Base-by-base conservation (phyloP, 345 rosid genomes). In the Linum usitatissimum region DNA sequence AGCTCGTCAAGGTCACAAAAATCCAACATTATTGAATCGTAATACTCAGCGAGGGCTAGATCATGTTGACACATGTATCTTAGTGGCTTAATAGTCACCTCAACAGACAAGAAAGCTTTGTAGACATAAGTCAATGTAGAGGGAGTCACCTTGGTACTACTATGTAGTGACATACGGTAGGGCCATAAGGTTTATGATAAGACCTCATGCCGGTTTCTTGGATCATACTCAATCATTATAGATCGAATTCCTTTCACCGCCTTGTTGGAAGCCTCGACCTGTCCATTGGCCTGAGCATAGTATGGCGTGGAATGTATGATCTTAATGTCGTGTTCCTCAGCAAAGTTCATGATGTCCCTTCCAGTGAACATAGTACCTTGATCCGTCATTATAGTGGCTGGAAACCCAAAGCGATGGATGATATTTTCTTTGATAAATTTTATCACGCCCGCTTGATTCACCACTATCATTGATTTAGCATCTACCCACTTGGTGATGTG, bases 211-310 rank as follows among this genome's bases (percentile, higher is more conserved):
- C n/a, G n/a, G n/a, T n/a, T n/a, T n/a, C n/a, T n/a, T n/a, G n/a
- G n/a, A n/a, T n/a, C n/a, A n/a, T n/a, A n/a, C n/a, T n/a, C n/a
- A n/a, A n/a, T n/a, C n/a, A n/a, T n/a, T n/a, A n/a, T n/a, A n/a
- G n/a, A n/a, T n/a, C n/a, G n/a, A n/a, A n/a, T n/a, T n/a, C n/a
- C n/a, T n/a, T n/a, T n/a, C n/a, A n/a, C 3, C 17, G 34, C 63
- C 34, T 3, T 30, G 18, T 60, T n/a, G 5, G 42, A 28, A 3
- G 40, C 63, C 48, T 60, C 15, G 3, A 45, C 63, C 15, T 60
- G 42, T 45, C n/a, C 63, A 60, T 60, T 60, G 3, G 3, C 42
- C 34, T 60, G 15, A 6, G 63, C 63, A 28, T 60, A 60, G 63
- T 30, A 60, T 28, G 63, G 64, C 3, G 23, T 61, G 3, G 6